Evolutionary conservation across 176 grass and related monocot genomes (phyloP).

Genomic region (Pharus latifolius): DNA sequence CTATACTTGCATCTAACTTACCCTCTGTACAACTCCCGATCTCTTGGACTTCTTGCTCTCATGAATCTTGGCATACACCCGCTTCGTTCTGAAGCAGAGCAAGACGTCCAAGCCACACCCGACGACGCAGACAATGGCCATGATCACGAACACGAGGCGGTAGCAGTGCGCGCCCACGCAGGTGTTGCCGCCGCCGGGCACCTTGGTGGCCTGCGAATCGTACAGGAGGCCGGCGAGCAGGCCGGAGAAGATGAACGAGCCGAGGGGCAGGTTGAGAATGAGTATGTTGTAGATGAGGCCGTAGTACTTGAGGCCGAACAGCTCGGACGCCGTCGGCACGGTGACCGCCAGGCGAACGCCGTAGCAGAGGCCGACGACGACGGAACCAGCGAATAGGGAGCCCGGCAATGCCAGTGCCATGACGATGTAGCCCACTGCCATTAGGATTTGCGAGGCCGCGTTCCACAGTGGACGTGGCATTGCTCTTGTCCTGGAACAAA

Average conservation of each 20-base stretch:
- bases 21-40: background rate
- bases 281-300: slow-evolving; percentile 99
- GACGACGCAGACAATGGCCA: slow-evolving; percentile 60
- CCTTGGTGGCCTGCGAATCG: slow-evolving; percentile 67
- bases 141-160: slow-evolving; percentile 68
- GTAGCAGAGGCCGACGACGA: slow-evolving; percentile 80
- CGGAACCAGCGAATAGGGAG: slow-evolving; percentile 77
- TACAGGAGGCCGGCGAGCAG: slow-evolving; percentile 86
- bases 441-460: slow-evolving; percentile 74
- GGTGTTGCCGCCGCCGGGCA: slow-evolving; percentile 70
- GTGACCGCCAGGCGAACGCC: slow-evolving; percentile 79
- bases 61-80: slow-evolving; percentile 72
- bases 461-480: slow-evolving; percentile 84
- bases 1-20: slow-evolving; percentile 18
- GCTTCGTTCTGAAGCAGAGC: slow-evolving; percentile 56
- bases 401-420: slow-evolving; percentile 75
- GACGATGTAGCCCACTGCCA: slow-evolving; percentile 64
- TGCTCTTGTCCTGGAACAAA: slow-evolving; percentile 42
- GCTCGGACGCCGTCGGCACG: slow-evolving; percentile 80
- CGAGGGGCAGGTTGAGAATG: slow-evolving; percentile 89
- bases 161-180: slow-evolving; percentile 89
- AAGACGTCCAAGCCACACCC: slow-evolving; percentile 71
- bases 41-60: slow-evolving; percentile 44
- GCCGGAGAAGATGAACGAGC: slow-evolving; percentile 97
- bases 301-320: slow-evolving; percentile 95